Evolutionary conservation across 164 flowering plant genomes (phyloP), one percentile per base, ranked within the genome.

Genomic region (Macadamia integrifolia): DNA sequence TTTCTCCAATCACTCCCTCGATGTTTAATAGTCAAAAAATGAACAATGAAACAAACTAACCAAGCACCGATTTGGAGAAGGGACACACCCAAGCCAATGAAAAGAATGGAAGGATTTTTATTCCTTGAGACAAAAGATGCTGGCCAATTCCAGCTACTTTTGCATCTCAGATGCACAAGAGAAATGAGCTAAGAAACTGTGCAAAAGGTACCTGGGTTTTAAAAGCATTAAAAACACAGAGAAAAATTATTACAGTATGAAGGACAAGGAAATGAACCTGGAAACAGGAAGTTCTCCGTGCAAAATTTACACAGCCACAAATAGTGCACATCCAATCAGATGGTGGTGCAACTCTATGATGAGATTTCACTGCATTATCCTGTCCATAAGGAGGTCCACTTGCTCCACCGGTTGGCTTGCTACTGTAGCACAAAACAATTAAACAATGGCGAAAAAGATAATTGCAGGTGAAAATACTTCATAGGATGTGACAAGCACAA

Each of bases 241-340:
- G 44, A 11, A 46, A 46, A 46, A 3, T 46, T 9, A 9, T 1
- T 46, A 46, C 1, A 4, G 31, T 23, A 23, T 4, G 10, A 58
- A 14, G 64, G 3, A 46, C 7, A 46, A 1, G 40, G 30, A 58
- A 58, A 75, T 53, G 55, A 61, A 92, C 99, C 99, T 95, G 98
- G 79, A 92, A 95, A 81, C 99, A 95, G 31, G 97, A 90, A 63
- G 92, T 89, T 23, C 98, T 80, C 42, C 99, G 80, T n/a, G 99
- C 99, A 85, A 95, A 95, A 86, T 95, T 95, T 58, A 92, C 88
- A 81, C 92, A 95, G 66, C 86, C 96, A 77, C 99, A 95, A 18
- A 90, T 86, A 53, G 80, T 86, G 80, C 99, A 95, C 93, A 92
- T 91, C 99, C 99, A 95, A 80, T 95, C 98, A 79, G 88, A 85